Conservation (phyloP, 345 rosid genomes). For the Hirschfeldia incana region DNA sequence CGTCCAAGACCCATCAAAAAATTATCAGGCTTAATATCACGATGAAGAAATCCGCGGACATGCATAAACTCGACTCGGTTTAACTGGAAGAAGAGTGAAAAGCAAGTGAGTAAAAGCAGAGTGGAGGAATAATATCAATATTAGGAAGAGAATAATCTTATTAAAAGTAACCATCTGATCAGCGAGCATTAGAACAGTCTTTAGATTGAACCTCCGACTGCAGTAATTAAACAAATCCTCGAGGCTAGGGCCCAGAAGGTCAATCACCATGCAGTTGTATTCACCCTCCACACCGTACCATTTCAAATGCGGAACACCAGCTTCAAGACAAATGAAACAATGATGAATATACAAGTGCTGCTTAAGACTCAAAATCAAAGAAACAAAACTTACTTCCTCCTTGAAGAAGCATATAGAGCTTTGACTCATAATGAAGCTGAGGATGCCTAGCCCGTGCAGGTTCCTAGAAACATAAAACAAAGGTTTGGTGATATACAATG, state of each 20-base stretch:
- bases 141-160: not conserved
- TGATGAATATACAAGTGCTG: not conserved
- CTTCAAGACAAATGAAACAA: constrained; percentile 39
- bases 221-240: constrained; percentile 91
- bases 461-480: constrained; percentile 50
- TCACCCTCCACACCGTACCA: constrained; percentile 94
- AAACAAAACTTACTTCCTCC: constrained; percentile 68
- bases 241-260: constrained; percentile 90
- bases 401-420: constrained; percentile 85
- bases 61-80: constrained; percentile 97
- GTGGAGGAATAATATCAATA: too few species aligned
- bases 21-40: constrained; percentile 98
- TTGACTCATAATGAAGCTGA: constrained; percentile 88
- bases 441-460: constrained; percentile 87
- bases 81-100: constrained; percentile 43
- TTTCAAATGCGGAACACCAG: constrained; percentile 85
- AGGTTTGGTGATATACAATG: not conserved
- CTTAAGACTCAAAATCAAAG: not conserved
- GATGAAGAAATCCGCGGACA: constrained; percentile 91
- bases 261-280: constrained; percentile 85
- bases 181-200: constrained; percentile 92
- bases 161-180: constrained; percentile 65
- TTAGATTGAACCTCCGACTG: constrained; percentile 73
- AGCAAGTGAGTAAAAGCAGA: constrained; percentile 13
- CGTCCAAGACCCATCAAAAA: constrained; percentile 98